Evolutionary conservation across 2,329 filamentous ascomycete species (phyloP).

Genomic region (Hypoxylon sp.): DNA sequence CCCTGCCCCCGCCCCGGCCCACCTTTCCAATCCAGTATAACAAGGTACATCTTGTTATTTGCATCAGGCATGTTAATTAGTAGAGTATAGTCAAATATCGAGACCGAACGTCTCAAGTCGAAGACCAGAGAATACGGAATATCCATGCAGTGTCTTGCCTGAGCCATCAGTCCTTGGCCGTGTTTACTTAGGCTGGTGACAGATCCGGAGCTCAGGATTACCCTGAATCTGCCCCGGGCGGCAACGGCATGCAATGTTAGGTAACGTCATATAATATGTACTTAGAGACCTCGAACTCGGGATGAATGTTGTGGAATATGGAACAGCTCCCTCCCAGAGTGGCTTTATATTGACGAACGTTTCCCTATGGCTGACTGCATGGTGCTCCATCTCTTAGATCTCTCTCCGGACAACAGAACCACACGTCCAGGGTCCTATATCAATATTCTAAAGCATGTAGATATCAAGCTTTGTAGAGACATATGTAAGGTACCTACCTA

Average conservation of each 20-base stretch:
- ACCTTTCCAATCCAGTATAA: not conserved
- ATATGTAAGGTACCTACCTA: not conserved
- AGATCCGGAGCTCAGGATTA: slow-evolving; percentile 37
- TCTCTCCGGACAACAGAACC: slow-evolving; percentile 13
- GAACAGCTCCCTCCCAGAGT: slow-evolving; percentile 17
- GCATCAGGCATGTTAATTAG: not conserved
- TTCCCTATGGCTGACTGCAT: slow-evolving; percentile 31
- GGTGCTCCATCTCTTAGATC: slow-evolving; percentile 15
- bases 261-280: slow-evolving; percentile 21
- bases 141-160: slow-evolving; percentile 10
- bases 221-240: slow-evolving; percentile 17
- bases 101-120: not conserved
- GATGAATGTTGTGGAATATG: slow-evolving; percentile 19
- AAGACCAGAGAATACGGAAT: not conserved
- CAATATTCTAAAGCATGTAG: slow-evolving; percentile 16
- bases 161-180: slow-evolving; percentile 22
- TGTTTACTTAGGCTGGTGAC: slow-evolving; percentile 37
- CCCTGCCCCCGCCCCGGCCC: too few species aligned
- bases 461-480: slow-evolving; percentile 3
- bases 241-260: slow-evolving; percentile 22
- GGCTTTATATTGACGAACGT: slow-evolving; percentile 27
- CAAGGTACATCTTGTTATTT: not conserved
- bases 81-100: slow-evolving; percentile 1
- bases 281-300: slow-evolving; percentile 23
- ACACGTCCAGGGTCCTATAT: slow-evolving; percentile 13